Percentiles rank a stretch among this genome's conserved stretches.
Evolutionary conservation across 495 filamentous ascomycete genomes (phyloP).

Genomic region (Talaromyces liani): DNA sequence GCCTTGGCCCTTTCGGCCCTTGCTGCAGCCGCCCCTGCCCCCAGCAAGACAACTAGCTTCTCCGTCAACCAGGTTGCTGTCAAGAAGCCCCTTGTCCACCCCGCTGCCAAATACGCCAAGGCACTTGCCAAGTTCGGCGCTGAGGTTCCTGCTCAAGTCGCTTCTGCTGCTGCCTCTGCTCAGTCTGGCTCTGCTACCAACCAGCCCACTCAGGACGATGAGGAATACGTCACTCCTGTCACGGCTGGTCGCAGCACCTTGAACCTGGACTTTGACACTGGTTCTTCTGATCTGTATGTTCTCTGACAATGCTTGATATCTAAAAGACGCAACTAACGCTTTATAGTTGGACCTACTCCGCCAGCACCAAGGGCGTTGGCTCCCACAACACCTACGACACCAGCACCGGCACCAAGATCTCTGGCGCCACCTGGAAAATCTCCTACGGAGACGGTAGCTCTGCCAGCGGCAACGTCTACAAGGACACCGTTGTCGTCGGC

Average conservation of each 20-base stretch:
- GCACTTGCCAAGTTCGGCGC: constrained; percentile 38
- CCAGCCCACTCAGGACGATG: constrained; percentile 49
- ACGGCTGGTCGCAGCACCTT: constrained; percentile 50
- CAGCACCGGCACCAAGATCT: constrained; percentile 39
- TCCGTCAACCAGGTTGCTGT: constrained; percentile 31
- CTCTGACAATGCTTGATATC: background rate
- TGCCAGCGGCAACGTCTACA: constrained; percentile 60
- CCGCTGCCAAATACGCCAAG: constrained; percentile 31
- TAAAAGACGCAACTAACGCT: background rate
- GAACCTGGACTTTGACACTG: constrained; percentile 48
- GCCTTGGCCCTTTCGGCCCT: constrained; percentile 24
- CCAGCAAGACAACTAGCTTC: constrained; percentile 26
- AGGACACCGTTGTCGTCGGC: constrained; percentile 62
- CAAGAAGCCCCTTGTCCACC: constrained; percentile 19
- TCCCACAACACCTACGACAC: constrained; percentile 46
- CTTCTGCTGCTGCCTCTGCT: constrained; percentile 30
- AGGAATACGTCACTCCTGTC: constrained; percentile 62
- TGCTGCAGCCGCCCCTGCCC: constrained; percentile 26
- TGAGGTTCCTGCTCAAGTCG: constrained; percentile 31
- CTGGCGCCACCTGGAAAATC: constrained; percentile 56
- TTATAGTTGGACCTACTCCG: constrained; percentile 17
- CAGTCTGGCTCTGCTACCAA: constrained; percentile 42
- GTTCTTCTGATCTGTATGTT: constrained; percentile 66
- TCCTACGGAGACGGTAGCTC: constrained; percentile 64
- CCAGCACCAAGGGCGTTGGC: background rate